Percentiles rank a stretch among this genome's conserved stretches.
Conservation (phyloP, 139 green algal genomes). For the Coccomyxa sp. region DNA sequence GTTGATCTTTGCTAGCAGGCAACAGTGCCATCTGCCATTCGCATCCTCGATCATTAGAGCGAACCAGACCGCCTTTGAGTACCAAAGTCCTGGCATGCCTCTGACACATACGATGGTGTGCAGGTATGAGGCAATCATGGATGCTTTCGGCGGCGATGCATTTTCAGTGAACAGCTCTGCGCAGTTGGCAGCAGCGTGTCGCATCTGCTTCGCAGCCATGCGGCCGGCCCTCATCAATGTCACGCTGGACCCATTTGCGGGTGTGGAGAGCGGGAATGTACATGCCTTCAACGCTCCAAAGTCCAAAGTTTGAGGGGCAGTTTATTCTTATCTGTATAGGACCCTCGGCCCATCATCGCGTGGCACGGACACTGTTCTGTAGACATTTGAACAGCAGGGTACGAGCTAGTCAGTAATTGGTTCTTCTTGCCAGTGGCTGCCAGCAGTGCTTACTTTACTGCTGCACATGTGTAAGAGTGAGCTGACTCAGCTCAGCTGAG, state of each 20-base stretch:
- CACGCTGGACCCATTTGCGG: constrained; percentile 67
- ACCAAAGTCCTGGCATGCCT: not conserved
- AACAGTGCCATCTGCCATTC: not conserved
- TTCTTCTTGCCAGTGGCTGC: too few species aligned
- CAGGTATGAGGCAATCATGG: constrained; percentile 63
- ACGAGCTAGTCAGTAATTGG: too few species aligned
- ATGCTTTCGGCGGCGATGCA: constrained; percentile 62
- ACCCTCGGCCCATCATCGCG: too few species aligned
- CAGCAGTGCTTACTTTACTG: too few species aligned
- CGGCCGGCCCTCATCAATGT: constrained; percentile 60
- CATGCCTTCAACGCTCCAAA: constrained; percentile 46
- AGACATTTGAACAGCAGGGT: too few species aligned
- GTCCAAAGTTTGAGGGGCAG: too few species aligned
- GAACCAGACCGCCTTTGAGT: not conserved
- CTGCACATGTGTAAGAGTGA: too few species aligned
- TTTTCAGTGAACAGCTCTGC: constrained; percentile 27
- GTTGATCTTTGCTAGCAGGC: not conserved
- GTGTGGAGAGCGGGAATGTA: constrained; percentile 66
- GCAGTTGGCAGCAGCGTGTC: constrained; percentile 39
- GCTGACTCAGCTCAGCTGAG: too few species aligned
- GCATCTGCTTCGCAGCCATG: constrained; percentile 28
- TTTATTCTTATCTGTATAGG: too few species aligned
- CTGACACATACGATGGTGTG: not conserved
- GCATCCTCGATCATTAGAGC: not conserved
- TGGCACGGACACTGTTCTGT: too few species aligned